A percentile compares a stretch with the other conserved stretches of the same genome.
These are phyloP conservation scores for Ophiocordyceps sinensis DNA, from an alignment of 2,329 filamentous ascomycete genomes.

Conservation along the genomic window DNA sequence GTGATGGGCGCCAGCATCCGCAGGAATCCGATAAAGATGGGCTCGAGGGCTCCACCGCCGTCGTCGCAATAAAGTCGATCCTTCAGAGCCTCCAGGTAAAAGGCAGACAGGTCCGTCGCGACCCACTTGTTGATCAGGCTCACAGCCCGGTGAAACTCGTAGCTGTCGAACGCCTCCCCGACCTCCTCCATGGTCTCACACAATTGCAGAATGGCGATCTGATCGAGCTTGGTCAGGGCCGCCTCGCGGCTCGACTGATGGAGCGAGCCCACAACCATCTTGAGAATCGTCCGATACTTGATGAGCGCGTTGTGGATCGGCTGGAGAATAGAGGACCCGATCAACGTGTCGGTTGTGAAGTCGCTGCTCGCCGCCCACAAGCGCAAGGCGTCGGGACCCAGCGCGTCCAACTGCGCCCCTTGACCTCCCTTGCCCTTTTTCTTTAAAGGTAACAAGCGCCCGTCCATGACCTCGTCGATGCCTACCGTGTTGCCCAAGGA, in stretches of 20 bases:
- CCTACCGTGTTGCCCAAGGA: slow-evolving; percentile 80
- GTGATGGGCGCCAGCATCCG: slow-evolving; percentile 70
- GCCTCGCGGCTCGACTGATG: slow-evolving; percentile 35
- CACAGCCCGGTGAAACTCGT: slow-evolving; percentile 73
- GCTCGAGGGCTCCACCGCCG: slow-evolving; percentile 46
- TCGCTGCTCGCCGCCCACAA: slow-evolving; percentile 88
- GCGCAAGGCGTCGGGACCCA: slow-evolving; percentile 77
- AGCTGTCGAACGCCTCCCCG: slow-evolving; percentile 47
- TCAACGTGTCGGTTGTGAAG: slow-evolving; percentile 74
- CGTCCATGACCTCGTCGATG: slow-evolving; percentile 73
- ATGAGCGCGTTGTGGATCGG: slow-evolving; percentile 62
- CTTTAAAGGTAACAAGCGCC: slow-evolving; percentile 60
- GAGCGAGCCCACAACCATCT: slow-evolving; percentile 73
- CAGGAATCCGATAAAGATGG: slow-evolving; percentile 58
- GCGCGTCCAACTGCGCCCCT: slow-evolving; percentile 40
- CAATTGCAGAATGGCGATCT: slow-evolving; percentile 66
- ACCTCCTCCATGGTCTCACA: slow-evolving; percentile 50
- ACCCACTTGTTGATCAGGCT: slow-evolving; percentile 68
- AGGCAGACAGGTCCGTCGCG: slow-evolving; percentile 70
- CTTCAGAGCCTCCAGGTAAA: slow-evolving; percentile 88
- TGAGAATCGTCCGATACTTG: slow-evolving; percentile 81
- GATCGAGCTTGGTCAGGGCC: slow-evolving; percentile 47
- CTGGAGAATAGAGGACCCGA: slow-evolving; percentile 64
- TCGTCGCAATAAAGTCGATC: slow-evolving; percentile 81
- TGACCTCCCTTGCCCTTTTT: slow-evolving; percentile 33